Evolutionary conservation across 1,284 basidiomycete species (phyloP).

Genomic region (Ustilago loliicola): DNA sequence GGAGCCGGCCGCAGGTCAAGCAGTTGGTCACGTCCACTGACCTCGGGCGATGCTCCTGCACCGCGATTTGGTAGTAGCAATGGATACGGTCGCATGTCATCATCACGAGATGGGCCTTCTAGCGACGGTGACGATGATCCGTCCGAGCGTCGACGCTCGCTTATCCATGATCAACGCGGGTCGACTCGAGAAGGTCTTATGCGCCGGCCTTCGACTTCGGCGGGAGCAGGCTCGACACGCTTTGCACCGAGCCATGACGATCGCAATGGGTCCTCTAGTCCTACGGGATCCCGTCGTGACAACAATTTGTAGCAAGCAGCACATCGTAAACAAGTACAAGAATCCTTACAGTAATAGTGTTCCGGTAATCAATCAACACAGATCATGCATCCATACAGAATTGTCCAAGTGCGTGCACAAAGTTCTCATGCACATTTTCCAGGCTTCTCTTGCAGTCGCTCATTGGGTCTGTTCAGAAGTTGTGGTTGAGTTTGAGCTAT

Average conservation of each 20-base stretch:
- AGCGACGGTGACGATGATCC: constrained; percentile 35
- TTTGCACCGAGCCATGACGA: constrained; percentile 35
- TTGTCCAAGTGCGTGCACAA: not conserved
- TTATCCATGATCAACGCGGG: constrained; percentile 20
- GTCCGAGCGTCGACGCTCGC: constrained; percentile 31
- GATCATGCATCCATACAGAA: not conserved
- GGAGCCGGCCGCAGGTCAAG: constrained; percentile 13
- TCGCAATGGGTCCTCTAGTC: constrained; percentile 28
- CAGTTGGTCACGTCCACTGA: constrained; percentile 43
- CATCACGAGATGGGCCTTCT: constrained; percentile 25
- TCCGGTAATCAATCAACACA: constrained; percentile 9
- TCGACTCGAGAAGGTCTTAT: constrained; percentile 26
- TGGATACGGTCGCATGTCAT: constrained; percentile 20
- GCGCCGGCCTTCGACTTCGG: constrained; percentile 47
- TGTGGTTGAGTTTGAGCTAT: not conserved
- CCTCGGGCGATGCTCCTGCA: constrained; percentile 37
- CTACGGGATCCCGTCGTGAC: constrained; percentile 10
- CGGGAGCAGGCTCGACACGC: constrained; percentile 44
- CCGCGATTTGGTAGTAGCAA: constrained; percentile 29
- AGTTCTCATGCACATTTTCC: not conserved
- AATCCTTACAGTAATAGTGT: not conserved
- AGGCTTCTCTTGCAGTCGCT: not conserved
- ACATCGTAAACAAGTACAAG: not conserved
- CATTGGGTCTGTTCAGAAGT: not conserved
- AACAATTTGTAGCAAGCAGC: not conserved